These are phyloP conservation scores for Wickerhamomyces strasburgensis DNA, from an alignment of 805 yeast species.

Conservation along the genomic window DNA sequence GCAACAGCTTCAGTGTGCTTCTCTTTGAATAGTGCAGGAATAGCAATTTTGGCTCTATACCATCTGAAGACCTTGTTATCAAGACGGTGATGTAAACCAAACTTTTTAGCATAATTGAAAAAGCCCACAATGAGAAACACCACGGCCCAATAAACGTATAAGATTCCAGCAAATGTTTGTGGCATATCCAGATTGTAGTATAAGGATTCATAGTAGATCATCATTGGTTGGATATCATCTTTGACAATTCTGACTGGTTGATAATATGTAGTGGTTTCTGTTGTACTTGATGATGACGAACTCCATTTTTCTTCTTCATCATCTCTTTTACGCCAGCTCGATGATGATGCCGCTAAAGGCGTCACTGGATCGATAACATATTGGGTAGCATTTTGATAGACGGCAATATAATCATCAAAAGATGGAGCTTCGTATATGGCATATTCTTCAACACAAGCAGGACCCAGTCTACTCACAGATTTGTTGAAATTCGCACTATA, in stretches of 20 bases:
- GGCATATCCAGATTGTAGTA: constrained; percentile 19
- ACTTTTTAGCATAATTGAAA: constrained; percentile 26
- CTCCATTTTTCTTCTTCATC: no score
- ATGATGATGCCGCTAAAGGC: no score
- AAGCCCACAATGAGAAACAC: constrained; percentile 34
- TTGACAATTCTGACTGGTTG: constrained; percentile 11
- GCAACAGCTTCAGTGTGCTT: constrained; percentile 13
- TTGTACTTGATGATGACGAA: no score
- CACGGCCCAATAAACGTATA: constrained; percentile 36
- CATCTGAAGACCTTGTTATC: constrained; percentile 14
- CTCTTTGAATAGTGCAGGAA: constrained; percentile 19
- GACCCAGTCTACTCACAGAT: not conserved
- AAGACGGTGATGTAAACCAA: constrained; percentile 16
- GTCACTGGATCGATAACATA: constrained; percentile 8
- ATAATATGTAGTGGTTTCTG: constrained; percentile 1
- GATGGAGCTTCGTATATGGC: constrained; percentile 4
- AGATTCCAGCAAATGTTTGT: constrained; percentile 25
- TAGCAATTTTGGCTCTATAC: constrained; percentile 18
- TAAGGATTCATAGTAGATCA: constrained; percentile 3
- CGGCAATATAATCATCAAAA: constrained; percentile 18
- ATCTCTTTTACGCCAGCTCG: no score
- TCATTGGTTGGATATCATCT: not conserved
- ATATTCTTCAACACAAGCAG: not conserved
- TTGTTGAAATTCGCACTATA: constrained; percentile 13
- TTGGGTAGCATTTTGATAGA: constrained; percentile 29